Evolutionary conservation across 768 basidiomycete species (phyloP), one percentile per base, ranked within the genome.

Genomic region (Hygrocybe coccinea): DNA sequence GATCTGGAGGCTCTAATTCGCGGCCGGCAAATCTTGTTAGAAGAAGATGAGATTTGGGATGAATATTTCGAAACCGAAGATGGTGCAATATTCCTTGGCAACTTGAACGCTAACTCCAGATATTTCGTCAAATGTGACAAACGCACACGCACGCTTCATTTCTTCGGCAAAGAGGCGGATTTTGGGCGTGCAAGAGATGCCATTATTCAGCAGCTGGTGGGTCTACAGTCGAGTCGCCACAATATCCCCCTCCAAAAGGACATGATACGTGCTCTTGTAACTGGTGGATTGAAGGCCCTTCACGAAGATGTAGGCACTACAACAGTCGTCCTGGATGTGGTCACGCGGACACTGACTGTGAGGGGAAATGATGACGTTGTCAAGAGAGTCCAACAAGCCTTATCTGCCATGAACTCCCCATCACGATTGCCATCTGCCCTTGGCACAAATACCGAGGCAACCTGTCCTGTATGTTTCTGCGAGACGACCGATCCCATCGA

Each of bases 61-160:
- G 74, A 76, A 15, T 79, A 78, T 53, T 75, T 83, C 55, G 69
- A 74, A 14, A 65, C 69, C n/a, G 48, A 69, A n/a, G 75, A 72
- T 55, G 76, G 79, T 38, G 53, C 56, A 19, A 69, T 69, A 22
- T 66, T 67, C 8, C 50, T 83, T 25, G 70, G 73, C n/a, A 62
- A 64, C 24, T 34, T 79, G 19, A 75, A 75, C 56, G 39, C 59
- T 8, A 67, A 70, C 12, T 65, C 66, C 3, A 52, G 56, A 3
- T 69, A 70, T 37, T 76, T 72, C 53, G 66, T 82, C 38, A 65
- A 69, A 38, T 64, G 68, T 21, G 80, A 84, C 56, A 61, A 57
- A 41, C 74, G 75, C 15, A 66, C 64, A 1, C 70, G 67, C 37
- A 60, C 65, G 37, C 59, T 83, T 33, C 70, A 68, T 36, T 43